Base-by-base conservation (phyloP, 2,329 filamentous ascomycete genomes). In the Hypoxylon sp. region DNA sequence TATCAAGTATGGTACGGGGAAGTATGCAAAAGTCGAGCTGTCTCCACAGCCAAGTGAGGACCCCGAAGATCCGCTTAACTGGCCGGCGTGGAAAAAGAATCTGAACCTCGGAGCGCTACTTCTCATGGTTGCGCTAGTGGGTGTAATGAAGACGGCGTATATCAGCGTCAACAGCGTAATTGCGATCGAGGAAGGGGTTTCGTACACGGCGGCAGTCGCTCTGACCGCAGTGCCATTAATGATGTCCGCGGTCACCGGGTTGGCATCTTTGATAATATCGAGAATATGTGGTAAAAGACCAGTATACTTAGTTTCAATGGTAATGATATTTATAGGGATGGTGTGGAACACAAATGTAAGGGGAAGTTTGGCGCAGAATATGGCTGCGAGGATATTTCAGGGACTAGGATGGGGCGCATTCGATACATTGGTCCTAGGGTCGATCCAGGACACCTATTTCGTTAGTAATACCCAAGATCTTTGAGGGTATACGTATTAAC, bases 401-500 rank as follows among this genome's bases (percentile, higher is more conserved):
- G 87, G 86, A 0, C 61, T 89, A 0, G 87, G 84, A n/a, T 88
- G 87, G 85, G 87, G 87, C 5, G 83, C 84, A 10, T 87, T 89
- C 65, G 87, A 90, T 70, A 83, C 82, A 4, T 76, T 89, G 42
- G 79, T 87, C 31, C 77, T 85, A 33, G 82, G 81, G 1, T 85
- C 84, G 1, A 85, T 90, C 53, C 82, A 86, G 51, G 87, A 90
- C 70, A 85, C 85, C 1, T 89, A 83, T 74, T 89, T 87, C 73
- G 86, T 88, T 75, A 77, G 84, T 76, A 9, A 2, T 24, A 3
- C 10, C 42, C 17, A 1, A 14, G 26, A n/a, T 37, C 29, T 9
- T 17, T 1, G 13, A 26, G 13, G 11, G 19, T 17, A 17, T n/a
- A 13, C 35, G 4, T 48, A 26, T 67, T 68, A 19, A 68, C 55